Evolutionary conservation across 2,329 filamentous ascomycete species (phyloP).

Genomic region (Lecanicillium sp.): DNA sequence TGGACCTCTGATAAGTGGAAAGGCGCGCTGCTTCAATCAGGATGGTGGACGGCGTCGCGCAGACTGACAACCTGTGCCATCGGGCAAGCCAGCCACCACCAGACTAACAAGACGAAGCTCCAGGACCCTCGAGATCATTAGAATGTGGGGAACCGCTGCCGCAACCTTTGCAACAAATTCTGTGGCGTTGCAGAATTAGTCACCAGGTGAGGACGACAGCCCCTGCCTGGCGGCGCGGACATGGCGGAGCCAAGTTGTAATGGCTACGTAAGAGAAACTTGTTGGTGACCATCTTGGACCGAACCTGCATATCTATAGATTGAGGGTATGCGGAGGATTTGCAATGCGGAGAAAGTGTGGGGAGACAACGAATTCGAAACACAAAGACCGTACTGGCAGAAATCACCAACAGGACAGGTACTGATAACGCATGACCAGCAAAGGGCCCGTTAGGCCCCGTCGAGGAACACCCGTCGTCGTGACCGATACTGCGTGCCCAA

Average conservation of each 20-base stretch:
- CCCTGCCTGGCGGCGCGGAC: background rate
- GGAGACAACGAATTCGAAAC: background rate
- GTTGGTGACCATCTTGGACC: background rate
- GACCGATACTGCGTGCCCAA: background rate
- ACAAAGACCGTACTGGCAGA: too few species aligned
- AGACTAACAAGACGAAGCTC: background rate
- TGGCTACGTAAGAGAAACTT: slow-evolving; percentile 8
- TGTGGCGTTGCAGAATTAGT: background rate
- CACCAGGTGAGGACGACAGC: background rate
- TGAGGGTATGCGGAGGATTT: background rate
- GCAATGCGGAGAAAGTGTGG: slow-evolving; percentile 7
- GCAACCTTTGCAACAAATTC: background rate
- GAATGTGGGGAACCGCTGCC: background rate
- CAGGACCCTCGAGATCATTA: background rate
- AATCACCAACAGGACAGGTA: too few species aligned
- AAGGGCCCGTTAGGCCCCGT: too few species aligned
- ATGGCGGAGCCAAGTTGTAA: background rate
- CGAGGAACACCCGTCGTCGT: background rate
- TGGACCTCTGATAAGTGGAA: background rate
- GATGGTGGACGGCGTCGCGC: background rate
- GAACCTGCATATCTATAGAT: background rate
- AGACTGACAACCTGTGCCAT: background rate
- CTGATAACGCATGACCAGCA: too few species aligned
- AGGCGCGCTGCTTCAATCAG: too few species aligned
- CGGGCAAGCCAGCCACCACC: background rate